A percentile compares a stretch with the other conserved stretches of the same genome.
These are phyloP conservation scores for Ascochyta clinopodiicola DNA, from an alignment of 2,329 filamentous ascomycete species.

Conservation along the genomic window DNA sequence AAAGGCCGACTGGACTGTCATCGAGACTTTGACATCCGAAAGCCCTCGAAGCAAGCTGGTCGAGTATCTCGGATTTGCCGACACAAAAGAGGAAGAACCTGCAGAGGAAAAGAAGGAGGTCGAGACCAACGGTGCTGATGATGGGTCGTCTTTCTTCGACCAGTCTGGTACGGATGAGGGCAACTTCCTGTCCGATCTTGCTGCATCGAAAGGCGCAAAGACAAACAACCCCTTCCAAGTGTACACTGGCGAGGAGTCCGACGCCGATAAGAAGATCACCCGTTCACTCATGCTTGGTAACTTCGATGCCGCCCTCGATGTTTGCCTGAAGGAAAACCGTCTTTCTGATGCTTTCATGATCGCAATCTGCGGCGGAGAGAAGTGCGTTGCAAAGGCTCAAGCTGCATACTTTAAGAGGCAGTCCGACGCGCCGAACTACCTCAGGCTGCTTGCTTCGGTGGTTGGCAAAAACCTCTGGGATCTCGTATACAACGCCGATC, in stretches of 20 bases:
- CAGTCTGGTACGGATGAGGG: slow-evolving; percentile 73
- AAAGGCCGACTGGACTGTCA: slow-evolving; percentile 94
- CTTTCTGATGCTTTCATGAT: slow-evolving; percentile 98
- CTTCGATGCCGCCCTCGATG: slow-evolving; percentile 86
- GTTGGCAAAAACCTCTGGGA: slow-evolving; percentile 98
- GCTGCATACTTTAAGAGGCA: slow-evolving; percentile 87
- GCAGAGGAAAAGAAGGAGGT: slow-evolving; percentile 34
- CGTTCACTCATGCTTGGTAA: slow-evolving; percentile 86
- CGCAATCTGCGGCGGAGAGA: slow-evolving; percentile 93
- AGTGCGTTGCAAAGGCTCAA: slow-evolving; percentile 93
- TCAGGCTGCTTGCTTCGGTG: slow-evolving; percentile 87
- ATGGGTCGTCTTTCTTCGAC: slow-evolving; percentile 76
- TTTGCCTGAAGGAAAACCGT: slow-evolving; percentile 86
- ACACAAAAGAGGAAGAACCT: slow-evolving; percentile 54
- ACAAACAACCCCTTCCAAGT: slow-evolving; percentile 95
- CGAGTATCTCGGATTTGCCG: slow-evolving; percentile 86
- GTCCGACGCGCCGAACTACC: slow-evolving; percentile 83
- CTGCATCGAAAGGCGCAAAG: slow-evolving; percentile 88
- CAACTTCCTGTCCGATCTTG: slow-evolving; percentile 83
- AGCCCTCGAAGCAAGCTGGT: slow-evolving; percentile 87
- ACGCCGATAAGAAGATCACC: slow-evolving; percentile 85
- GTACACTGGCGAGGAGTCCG: slow-evolving; percentile 81
- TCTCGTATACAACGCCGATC: slow-evolving; percentile 92
- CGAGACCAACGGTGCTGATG: slow-evolving; percentile 55
- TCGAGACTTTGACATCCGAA: slow-evolving; percentile 83